These are phyloP conservation scores for Fusarium siculi DNA, from an alignment of 2,329 filamentous ascomycete species.

Conservation along the genomic window DNA sequence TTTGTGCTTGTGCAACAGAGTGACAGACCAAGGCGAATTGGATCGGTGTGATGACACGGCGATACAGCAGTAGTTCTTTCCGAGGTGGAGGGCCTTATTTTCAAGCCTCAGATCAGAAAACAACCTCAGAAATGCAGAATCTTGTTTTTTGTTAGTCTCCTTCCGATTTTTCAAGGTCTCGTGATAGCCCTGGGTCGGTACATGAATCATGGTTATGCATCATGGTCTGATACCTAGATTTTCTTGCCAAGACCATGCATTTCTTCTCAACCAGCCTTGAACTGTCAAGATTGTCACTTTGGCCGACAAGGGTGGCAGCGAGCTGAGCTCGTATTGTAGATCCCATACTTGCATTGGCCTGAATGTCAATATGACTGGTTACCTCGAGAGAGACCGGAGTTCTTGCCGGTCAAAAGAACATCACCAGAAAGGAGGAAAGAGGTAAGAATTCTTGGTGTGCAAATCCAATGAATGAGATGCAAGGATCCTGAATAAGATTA, in stretches of 20 bases:
- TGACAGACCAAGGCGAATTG: neutral
- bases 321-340: neutral
- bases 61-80: neutral
- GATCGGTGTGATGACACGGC: conserved; percentile 1
- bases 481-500: neutral
- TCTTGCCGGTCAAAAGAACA: neutral
- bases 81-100: neutral
- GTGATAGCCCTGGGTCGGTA: accelerated
- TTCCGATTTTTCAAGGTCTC: neutral
- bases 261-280: accelerated
- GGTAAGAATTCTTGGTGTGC: accelerated
- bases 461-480: neutral
- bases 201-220: neutral
- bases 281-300: accelerated
- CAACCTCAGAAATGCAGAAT: neutral
- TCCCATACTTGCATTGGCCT: neutral
- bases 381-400: neutral
- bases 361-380: accelerated
- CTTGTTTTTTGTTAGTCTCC: neutral
- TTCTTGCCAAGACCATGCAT: neutral
- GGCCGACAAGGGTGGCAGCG: neutral
- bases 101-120: neutral
- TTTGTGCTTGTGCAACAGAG: neutral
- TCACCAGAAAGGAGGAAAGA: neutral
- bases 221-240: accelerated